Conservation (phyloP, 805 yeast genomes). For the Hanseniaspora mollemarum region DNA sequence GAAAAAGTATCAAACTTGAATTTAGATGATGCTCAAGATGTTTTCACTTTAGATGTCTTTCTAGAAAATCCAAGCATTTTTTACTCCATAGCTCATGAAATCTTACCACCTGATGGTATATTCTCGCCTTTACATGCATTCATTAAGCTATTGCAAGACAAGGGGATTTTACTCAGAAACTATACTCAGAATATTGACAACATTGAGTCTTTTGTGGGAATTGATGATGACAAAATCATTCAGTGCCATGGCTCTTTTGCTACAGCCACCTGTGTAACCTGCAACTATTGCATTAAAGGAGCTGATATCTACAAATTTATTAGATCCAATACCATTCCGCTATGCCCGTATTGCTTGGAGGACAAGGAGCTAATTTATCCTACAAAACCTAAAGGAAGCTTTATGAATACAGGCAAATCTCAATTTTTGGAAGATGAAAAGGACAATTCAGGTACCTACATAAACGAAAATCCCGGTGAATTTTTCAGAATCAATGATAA, state of each 20-base stretch:
- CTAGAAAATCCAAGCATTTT: constrained; percentile 66
- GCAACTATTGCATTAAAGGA: constrained; percentile 58
- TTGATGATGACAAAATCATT: constrained; percentile 51
- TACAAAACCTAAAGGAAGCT: constrained; percentile 16
- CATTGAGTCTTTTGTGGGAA: constrained; percentile 70
- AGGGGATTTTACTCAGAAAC: constrained; percentile 65
- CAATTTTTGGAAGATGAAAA: constrained; percentile 18
- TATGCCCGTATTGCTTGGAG: constrained; percentile 55
- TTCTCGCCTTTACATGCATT: constrained; percentile 76
- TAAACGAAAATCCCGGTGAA: constrained; percentile 14
- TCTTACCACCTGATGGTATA: constrained; percentile 57
- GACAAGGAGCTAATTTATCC: constrained; percentile 33
- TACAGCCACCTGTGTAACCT: constrained; percentile 70
- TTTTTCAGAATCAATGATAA: constrained; percentile 9
- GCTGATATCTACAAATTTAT: constrained; percentile 50
- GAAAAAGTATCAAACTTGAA: constrained; percentile 56
- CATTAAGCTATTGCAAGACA: constrained; percentile 59
- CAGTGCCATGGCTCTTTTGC: constrained; percentile 94
- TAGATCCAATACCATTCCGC: constrained; percentile 48
- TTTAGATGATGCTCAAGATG: constrained; percentile 79
- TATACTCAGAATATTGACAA: constrained; percentile 90
- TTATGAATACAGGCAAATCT: constrained; percentile 24
- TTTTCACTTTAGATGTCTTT: constrained; percentile 64
- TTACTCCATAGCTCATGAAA: constrained; percentile 75
- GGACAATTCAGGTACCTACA: constrained; percentile 15